phyloP scores from a whole-genome alignment of 257 asterid genomes.

The Asclepias syriaca region DNA sequence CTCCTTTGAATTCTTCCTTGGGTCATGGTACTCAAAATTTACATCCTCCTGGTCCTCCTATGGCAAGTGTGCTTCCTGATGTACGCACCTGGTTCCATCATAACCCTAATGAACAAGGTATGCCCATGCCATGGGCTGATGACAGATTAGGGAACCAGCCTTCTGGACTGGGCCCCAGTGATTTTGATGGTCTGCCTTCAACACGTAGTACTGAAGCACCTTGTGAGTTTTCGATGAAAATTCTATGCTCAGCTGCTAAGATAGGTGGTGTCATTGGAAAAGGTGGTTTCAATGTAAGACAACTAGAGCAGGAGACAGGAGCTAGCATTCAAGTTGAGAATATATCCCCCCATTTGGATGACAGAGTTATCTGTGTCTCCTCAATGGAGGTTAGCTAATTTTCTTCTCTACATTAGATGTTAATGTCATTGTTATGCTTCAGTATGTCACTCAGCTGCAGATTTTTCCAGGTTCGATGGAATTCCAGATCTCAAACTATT shows the following conservation, averaged over 20 bases:
- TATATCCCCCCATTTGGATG: constrained; percentile 45
- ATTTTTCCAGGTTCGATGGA: constrained; percentile 46
- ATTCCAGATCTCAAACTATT: constrained; percentile 66
- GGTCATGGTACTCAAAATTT: constrained; percentile 38
- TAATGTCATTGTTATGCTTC: constrained; percentile 11
- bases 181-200: constrained; percentile 49
- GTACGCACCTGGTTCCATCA: constrained; percentile 48
- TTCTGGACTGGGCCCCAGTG: constrained; percentile 35
- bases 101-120: constrained; percentile 32
- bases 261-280: constrained; percentile 84
- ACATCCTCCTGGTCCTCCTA: constrained; percentile 44
- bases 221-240: constrained; percentile 58
- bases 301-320: constrained; percentile 69
- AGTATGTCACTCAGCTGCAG: constrained; percentile 26
- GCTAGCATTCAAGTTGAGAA: constrained; percentile 58
- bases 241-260: constrained; percentile 63
- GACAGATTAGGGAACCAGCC: constrained; percentile 47
- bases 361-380: constrained; percentile 66
- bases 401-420: constrained; percentile 12
- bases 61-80: constrained; percentile 41
- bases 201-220: constrained; percentile 41
- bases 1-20: constrained; percentile 40
- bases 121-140: constrained; percentile 29
- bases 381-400: constrained; percentile 55
- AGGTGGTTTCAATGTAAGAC: constrained; percentile 68